Conservation (phyloP, 352 stramenopile species). For the Thalassiosira mediterranea region DNA sequence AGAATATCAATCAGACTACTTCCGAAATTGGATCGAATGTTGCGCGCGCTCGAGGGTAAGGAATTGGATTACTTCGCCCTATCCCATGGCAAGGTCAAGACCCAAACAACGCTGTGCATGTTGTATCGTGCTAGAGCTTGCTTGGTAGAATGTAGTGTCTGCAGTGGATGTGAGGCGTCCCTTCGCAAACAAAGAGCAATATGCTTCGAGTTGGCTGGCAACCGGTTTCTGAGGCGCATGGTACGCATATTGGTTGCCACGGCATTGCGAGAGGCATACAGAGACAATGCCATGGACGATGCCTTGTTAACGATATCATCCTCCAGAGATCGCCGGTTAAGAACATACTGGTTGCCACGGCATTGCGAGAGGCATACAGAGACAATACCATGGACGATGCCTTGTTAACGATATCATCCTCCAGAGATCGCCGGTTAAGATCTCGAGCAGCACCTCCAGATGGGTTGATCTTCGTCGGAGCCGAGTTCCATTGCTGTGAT, state of each 20-base stretch:
- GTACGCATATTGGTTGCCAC: slow-evolving; percentile 70
- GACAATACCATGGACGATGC: neutral
- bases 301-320: slow-evolving; percentile 48
- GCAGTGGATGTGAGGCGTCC: neutral
- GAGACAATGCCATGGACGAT: neutral
- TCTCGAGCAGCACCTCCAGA: slow-evolving; percentile 49
- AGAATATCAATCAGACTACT: slow-evolving; percentile 25
- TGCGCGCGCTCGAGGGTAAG: slow-evolving; percentile 53
- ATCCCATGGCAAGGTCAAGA: slow-evolving; percentile 75
- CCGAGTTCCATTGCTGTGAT: too few species aligned
- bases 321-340: slow-evolving; percentile 42
- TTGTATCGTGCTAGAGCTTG: slow-evolving; percentile 53
- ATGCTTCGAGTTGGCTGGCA: slow-evolving; percentile 69
- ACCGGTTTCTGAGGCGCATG: slow-evolving; percentile 77
- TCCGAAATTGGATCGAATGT: slow-evolving; percentile 53
- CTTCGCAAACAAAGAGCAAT: slow-evolving; percentile 38
- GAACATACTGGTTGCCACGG: slow-evolving; percentile 65
- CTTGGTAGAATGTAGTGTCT: slow-evolving; percentile 37
- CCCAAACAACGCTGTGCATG: slow-evolving; percentile 63
- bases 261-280: slow-evolving; percentile 37
- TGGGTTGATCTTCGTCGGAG: slow-evolving; percentile 68
- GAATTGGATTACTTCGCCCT: slow-evolving; percentile 67
- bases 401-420: slow-evolving; percentile 47
- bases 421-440: slow-evolving; percentile 33
- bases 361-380: slow-evolving; percentile 36